Evolutionary conservation across 75 land plant species (phyloP).

Genomic region (Picea sitchensis): DNA sequence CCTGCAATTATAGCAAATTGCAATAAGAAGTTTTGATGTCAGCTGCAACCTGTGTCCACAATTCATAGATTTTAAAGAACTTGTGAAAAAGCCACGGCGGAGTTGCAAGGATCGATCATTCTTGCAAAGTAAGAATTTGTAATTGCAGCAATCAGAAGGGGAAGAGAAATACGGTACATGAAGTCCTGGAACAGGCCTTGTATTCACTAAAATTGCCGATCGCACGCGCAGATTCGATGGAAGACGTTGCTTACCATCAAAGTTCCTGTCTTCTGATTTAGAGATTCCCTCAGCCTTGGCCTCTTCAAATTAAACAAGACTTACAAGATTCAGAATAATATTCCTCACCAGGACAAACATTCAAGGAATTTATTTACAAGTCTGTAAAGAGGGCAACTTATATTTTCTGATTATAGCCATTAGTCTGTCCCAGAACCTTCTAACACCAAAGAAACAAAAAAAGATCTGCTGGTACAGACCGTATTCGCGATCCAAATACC

Average conservation of each 20-base stretch:
- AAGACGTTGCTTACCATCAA: neutral
- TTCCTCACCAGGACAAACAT: neutral
- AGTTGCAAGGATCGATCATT: no score
- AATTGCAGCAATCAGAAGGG: no score
- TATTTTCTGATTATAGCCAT: neutral
- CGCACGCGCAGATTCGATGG: slow-evolving; percentile 48
- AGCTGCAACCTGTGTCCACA: neutral
- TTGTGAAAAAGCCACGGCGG: no score
- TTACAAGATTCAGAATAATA: neutral
- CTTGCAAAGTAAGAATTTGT: no score
- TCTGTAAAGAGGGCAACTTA: neutral
- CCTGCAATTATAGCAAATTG: slow-evolving; percentile 25
- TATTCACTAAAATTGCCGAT: slow-evolving; percentile 55
- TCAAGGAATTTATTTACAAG: neutral
- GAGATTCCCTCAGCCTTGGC: neutral
- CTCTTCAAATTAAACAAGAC: neutral
- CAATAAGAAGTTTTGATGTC: neutral
- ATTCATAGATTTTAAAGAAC: neutral
- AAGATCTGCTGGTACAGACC: slow-evolving; percentile 13
- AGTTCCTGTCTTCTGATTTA: neutral
- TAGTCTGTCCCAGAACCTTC: no score
- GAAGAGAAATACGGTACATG: slow-evolving; percentile 10
- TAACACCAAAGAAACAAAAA: neutral
- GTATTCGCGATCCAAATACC: slow-evolving; percentile 51
- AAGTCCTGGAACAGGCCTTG: slow-evolving; percentile 61